phyloP scores from a whole-genome alignment of 2,329 filamentous ascomycete species.

The Teratosphaeria pseudoeucalypti region DNA sequence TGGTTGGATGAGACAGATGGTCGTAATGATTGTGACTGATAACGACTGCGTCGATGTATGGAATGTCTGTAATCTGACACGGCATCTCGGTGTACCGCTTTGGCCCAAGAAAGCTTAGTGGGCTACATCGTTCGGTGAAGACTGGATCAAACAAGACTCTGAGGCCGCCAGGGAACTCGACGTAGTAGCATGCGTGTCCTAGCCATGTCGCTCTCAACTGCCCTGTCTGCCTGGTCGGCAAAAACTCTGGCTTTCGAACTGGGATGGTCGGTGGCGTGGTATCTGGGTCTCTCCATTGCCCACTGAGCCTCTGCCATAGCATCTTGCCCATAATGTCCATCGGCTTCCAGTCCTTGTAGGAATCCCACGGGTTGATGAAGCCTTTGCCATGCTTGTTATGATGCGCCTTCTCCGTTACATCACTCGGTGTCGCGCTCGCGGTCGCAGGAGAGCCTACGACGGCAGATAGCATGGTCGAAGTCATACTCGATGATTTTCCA shows the following conservation, averaged over 20 bases:
- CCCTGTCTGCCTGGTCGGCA: slow-evolving; percentile 46
- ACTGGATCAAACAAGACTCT: slow-evolving; percentile 90
- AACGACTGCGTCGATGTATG: slow-evolving; percentile 60
- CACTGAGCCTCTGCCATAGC: slow-evolving; percentile 37
- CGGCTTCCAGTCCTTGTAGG: slow-evolving; percentile 32
- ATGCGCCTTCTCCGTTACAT: slow-evolving; percentile 38
- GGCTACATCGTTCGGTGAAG: slow-evolving; percentile 78
- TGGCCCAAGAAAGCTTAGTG: slow-evolving; percentile 58
- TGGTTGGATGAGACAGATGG: slow-evolving; percentile 69
- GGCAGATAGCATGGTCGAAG: slow-evolving; percentile 28
- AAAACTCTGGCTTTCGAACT: slow-evolving; percentile 57
- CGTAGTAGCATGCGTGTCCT: slow-evolving; percentile 85
- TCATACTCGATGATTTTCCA: slow-evolving; percentile 4
- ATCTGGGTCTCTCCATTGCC: slow-evolving; percentile 45
- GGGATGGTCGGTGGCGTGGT: slow-evolving; percentile 56
- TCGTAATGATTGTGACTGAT: slow-evolving; percentile 93
- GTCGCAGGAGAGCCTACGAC: slow-evolving; percentile 30
- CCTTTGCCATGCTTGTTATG: slow-evolving; percentile 44
- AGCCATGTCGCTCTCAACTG: slow-evolving; percentile 83
- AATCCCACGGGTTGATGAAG: slow-evolving; percentile 49
- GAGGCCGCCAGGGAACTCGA: slow-evolving; percentile 78
- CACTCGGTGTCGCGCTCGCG: slow-evolving; percentile 31
- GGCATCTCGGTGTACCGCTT: slow-evolving; percentile 70
- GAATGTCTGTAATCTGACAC: slow-evolving; percentile 68
- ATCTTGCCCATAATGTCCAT: slow-evolving; percentile 29